Base-by-base conservation (phyloP, 495 filamentous ascomycete genomes). In the Aspergillus cavernicola region DNA sequence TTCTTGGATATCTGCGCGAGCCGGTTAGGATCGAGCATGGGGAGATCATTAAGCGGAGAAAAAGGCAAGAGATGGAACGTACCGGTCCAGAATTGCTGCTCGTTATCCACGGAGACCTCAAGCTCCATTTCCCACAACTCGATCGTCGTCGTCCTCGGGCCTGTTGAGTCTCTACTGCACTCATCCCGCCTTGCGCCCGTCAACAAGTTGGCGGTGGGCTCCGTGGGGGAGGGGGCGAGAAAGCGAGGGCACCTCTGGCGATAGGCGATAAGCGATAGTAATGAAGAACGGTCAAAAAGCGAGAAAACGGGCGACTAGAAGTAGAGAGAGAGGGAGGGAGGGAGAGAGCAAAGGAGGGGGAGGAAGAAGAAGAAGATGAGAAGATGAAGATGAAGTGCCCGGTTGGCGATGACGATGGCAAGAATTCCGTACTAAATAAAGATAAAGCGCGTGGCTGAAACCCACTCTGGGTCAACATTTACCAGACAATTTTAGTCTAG, bases 11-110 rank as follows among this genome's bases (percentile, higher is more conserved):
- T 90, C 92, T 97, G 63, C 22, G 20, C 23, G 9, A 52, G 58
- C 50, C 56, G 31, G 35, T 53, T 41, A 37, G 24, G 24, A 9
- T 28, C 32, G n/a, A n/a, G n/a, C n/a, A n/a, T n/a, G n/a, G n/a
- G n/a, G n/a, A n/a, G n/a, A n/a, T n/a, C n/a, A n/a, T n/a, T n/a
- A n/a, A n/a, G n/a, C n/a, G n/a, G n/a, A n/a, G n/a, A n/a, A n/a
- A n/a, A n/a, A n/a, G n/a, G n/a, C n/a, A n/a, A n/a, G n/a, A n/a
- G n/a, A n/a, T 33, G 20, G 26, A 24, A 73, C 83, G 65, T 63
- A 96, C 92, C 88, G 71, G 84, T 75, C 93, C 93, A 97, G 74
- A 97, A 93, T 71, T 96, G 88, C 66, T 91, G 80, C 74, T 92
- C 90, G 70, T 82, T 86, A 69, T 95, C 89, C 65, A 88, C 83